These are phyloP conservation scores for Mariannaea elegans DNA, from an alignment of 2,329 filamentous ascomycete genomes.

Conservation along the genomic window DNA sequence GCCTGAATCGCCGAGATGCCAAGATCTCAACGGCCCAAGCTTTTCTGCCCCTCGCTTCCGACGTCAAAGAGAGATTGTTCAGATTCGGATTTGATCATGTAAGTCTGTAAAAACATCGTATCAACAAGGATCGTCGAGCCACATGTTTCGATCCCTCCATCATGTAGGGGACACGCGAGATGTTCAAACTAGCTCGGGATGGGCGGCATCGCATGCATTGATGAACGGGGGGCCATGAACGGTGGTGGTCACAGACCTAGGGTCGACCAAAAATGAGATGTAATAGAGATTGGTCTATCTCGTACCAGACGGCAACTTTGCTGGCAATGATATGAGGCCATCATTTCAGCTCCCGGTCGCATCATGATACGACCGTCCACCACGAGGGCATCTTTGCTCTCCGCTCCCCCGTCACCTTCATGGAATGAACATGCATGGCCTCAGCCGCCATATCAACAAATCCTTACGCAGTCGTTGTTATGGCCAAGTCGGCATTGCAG, in stretches of 20 bases:
- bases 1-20: not conserved
- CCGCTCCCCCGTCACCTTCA: not conserved
- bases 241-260: slow-evolving; percentile 4
- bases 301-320: slow-evolving; percentile 19
- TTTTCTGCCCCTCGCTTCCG: not conserved
- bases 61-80: not conserved
- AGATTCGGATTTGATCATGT: slow-evolving; percentile 9
- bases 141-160: slow-evolving; percentile 1
- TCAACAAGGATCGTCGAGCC: slow-evolving; percentile 1
- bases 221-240: slow-evolving; percentile 8
- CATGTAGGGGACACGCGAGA: slow-evolving; percentile 16
- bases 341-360: slow-evolving; percentile 16
- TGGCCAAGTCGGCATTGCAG: not conserved
- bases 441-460: slow-evolving; percentile 7
- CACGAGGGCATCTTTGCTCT: slow-evolving; percentile 5
- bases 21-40: not conserved
- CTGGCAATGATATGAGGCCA: slow-evolving; percentile 26
- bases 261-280: slow-evolving; percentile 6
- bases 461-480: not conserved
- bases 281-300: slow-evolving; percentile 9
- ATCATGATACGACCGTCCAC: slow-evolving; percentile 30
- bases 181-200: slow-evolving; percentile 18
- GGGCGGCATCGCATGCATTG: slow-evolving; percentile 19
- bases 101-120: not conserved
- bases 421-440: slow-evolving; percentile 21